Evolutionary conservation across 1,139 yeast genomes (phyloP).

Genomic region (Williopsis jadinii): DNA sequence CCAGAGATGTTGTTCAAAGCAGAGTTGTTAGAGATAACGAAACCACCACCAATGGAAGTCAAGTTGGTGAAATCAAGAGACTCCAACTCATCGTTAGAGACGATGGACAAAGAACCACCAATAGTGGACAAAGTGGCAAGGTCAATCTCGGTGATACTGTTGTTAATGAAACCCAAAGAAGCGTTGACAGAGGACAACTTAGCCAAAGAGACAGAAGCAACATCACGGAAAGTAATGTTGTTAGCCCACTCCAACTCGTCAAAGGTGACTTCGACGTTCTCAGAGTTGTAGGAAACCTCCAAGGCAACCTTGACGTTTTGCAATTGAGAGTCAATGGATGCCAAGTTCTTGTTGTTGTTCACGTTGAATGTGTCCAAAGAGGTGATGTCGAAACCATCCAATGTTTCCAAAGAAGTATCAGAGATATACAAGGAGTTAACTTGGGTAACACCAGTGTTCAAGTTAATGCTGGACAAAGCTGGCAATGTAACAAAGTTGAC

Average conservation of each 20-base stretch:
- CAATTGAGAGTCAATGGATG: slow-evolving; percentile 64
- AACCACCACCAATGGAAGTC: slow-evolving; percentile 77
- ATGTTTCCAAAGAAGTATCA: slow-evolving; percentile 76
- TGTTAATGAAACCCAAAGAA: slow-evolving; percentile 71
- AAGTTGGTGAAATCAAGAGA: slow-evolving; percentile 65
- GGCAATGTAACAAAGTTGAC: slow-evolving; percentile 80
- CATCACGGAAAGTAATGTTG: slow-evolving; percentile 76
- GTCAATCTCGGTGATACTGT: slow-evolving; percentile 49
- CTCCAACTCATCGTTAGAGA: slow-evolving; percentile 65
- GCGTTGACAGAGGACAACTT: slow-evolving; percentile 68
- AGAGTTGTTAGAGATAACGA: slow-evolving; percentile 79
- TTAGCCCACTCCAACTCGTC: slow-evolving; percentile 74
- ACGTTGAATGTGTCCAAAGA: slow-evolving; percentile 71
- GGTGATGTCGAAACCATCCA: slow-evolving; percentile 75
- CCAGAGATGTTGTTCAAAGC: slow-evolving; percentile 58
- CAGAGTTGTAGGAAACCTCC: slow-evolving; percentile 81
- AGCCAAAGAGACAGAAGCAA: slow-evolving; percentile 63
- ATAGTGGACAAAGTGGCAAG: slow-evolving; percentile 50
- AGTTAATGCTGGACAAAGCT: slow-evolving; percentile 62
- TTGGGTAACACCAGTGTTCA: slow-evolving; percentile 66
- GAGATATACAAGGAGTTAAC: slow-evolving; percentile 71
- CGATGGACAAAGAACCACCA: slow-evolving; percentile 78
- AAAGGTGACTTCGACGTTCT: slow-evolving; percentile 59
- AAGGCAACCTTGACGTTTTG: slow-evolving; percentile 66
- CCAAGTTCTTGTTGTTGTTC: slow-evolving; percentile 78